Evolutionary conservation across 2,329 filamentous ascomycete genomes (phyloP), one percentile per base, ranked within the genome.

Genomic region (Pseudophaeomoniella oleicola): DNA sequence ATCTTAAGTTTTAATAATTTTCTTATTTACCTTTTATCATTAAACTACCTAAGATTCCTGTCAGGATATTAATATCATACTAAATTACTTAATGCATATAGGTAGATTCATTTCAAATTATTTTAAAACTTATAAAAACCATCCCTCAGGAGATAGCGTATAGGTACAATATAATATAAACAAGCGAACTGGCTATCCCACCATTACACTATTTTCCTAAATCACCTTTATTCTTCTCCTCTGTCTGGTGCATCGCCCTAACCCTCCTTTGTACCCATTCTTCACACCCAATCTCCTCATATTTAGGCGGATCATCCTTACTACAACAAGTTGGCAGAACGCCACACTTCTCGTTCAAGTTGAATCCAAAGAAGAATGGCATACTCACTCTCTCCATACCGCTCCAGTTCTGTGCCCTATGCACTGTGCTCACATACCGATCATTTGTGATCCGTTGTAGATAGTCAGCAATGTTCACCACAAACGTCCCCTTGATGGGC

Each of bases 391-490:
- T 45, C 45, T 62, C 57, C 1, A 38, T 39, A n/a, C 55, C 55
- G 37, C 51, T 57, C 35, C 45, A 45, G 40, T 58, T 61, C 30
- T 56, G 51, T 2, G 57, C 59, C 2, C 60, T 50, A 36, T 64
- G 60, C 14, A 60, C 54, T 0, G 59, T 63, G 32, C 57, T 58
- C 31, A 60, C 55, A 47, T 58, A 62, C 13, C 56, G 44, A 17
- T 60, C 59, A 38, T 63, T 61, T 1, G 60, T 63, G 40, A 58
- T 56, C 17, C 57, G 50, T 48, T 59, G 56, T 40, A 63, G 50
- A 36, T 54, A 57, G 37, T 64, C 58, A 0, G 60, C 64, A 13
- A 66, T 63, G 34, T 67, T 66, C 37, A 67, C 56, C 0, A 66
- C 62, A 22, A 66, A 50, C 5, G 61, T 60, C 0, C 57, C 61